Percentiles rank a stretch among this genome's conserved stretches.
These are phyloP conservation scores for Triticum dicoccoides DNA, from an alignment of 176 grass and related monocot species.

Conservation along the genomic window DNA sequence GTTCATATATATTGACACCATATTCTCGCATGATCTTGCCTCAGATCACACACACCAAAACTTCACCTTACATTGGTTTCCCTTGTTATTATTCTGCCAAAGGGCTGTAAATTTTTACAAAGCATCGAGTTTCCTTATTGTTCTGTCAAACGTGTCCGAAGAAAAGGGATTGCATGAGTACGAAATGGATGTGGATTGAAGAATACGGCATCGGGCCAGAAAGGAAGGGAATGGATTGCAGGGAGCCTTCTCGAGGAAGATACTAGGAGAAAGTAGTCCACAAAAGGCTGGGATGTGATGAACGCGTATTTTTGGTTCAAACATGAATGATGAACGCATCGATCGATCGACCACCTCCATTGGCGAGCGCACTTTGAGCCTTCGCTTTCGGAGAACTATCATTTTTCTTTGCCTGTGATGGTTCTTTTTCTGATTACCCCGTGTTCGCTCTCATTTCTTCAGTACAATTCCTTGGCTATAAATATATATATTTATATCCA, in stretches of 20 bases:
- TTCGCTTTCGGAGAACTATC: not conserved
- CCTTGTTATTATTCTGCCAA: no score
- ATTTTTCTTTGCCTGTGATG: no score
- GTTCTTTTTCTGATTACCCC: not conserved
- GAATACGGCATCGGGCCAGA: not conserved
- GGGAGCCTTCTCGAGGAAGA: conserved; percentile 37
- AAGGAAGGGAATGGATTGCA: conserved; percentile 20
- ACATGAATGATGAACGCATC: not conserved
- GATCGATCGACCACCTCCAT: conserved; percentile 14
- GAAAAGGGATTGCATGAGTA: not conserved
- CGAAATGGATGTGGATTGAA: conserved; percentile 8
- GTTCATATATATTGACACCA: not conserved
- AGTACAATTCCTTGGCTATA: not conserved
- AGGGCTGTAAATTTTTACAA: no score
- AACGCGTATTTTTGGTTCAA: not conserved
- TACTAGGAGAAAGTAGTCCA: not conserved
- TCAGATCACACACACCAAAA: not conserved
- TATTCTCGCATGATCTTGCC: not conserved
- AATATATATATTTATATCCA: not conserved
- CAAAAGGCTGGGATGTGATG: conserved; percentile 37
- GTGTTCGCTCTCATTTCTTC: not conserved
- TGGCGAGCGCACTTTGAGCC: not conserved
- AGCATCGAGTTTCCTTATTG: not conserved
- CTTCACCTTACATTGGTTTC: not conserved
- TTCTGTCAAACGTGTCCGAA: not conserved